A percentile compares a stretch with the other conserved stretches of the same genome.
Evolutionary conservation across 495 filamentous ascomycete genomes (phyloP).

Genomic region (Penicillium soppii): DNA sequence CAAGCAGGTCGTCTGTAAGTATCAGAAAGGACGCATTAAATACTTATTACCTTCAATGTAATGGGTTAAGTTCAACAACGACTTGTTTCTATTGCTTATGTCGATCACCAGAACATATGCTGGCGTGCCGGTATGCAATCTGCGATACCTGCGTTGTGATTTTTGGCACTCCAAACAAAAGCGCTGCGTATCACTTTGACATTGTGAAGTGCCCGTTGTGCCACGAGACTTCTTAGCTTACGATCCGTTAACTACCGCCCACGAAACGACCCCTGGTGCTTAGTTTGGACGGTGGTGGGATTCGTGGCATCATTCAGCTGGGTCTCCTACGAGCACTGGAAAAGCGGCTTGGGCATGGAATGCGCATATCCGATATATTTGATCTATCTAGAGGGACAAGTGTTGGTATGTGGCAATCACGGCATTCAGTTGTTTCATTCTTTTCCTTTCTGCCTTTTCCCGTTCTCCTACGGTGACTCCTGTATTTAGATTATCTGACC

Average conservation of each 20-base stretch:
- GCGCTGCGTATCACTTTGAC: constrained; percentile 18
- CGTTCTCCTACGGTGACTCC: neutral
- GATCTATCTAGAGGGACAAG: constrained; percentile 54
- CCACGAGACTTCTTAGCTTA: constrained; percentile 32
- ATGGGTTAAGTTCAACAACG: constrained; percentile 11
- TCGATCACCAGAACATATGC: constrained; percentile 27
- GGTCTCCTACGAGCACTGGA: constrained; percentile 46
- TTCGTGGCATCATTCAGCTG: constrained; percentile 50
- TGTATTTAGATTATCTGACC: constrained; percentile 1
- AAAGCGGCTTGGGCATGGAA: constrained; percentile 29
- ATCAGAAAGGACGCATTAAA: neutral
- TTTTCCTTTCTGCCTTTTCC: neutral
- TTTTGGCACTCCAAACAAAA: constrained; percentile 13
- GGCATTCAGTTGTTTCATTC: neutral
- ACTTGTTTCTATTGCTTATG: constrained; percentile 31
- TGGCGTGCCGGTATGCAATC: constrained; percentile 33
- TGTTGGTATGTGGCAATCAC: constrained; percentile 35
- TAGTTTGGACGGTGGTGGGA: constrained; percentile 57
- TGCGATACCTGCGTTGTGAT: constrained; percentile 31
- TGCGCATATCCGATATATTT: constrained; percentile 46
- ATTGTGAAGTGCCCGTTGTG: constrained; percentile 33
- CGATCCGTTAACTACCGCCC: constrained; percentile 30
- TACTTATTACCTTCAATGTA: neutral
- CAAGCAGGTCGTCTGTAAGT: neutral
- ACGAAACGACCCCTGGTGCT: constrained; percentile 53